Evolutionary conservation across 139 green algal genomes (phyloP).

Genomic region (Closterium sp.): DNA sequence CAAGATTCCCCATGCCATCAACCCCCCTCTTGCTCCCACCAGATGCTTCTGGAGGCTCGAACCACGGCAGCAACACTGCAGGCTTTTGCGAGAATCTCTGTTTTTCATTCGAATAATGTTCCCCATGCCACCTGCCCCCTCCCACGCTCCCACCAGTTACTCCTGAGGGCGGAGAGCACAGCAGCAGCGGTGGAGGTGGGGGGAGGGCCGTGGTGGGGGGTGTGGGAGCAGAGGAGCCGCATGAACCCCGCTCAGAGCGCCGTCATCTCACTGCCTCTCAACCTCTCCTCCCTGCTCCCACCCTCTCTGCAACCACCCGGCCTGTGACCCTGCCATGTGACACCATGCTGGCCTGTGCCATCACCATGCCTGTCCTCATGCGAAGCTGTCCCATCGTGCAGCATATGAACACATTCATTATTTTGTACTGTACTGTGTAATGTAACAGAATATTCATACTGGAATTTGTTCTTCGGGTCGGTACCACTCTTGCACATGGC

Average conservation of each 20-base stretch:
- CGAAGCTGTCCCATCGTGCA: not conserved
- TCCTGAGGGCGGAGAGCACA: constrained; percentile 26
- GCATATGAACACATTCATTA: not conserved
- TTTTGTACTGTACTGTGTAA: too few species aligned
- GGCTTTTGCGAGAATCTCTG: too few species aligned
- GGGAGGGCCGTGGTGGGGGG: constrained; percentile 85
- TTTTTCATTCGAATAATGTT: too few species aligned
- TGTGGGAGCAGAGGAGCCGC: constrained; percentile 61
- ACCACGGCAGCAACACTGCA: not conserved
- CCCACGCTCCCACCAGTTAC: constrained; percentile 12
- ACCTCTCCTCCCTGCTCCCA: constrained; percentile 18
- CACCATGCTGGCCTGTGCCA: not conserved
- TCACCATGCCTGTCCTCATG: not conserved
- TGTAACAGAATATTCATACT: too few species aligned
- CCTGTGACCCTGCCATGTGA: not conserved
- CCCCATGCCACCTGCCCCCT: not conserved
- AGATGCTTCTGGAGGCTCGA: not conserved
- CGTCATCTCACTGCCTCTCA: constrained; percentile 30
- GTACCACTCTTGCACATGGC: too few species aligned
- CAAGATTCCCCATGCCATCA: not conserved
- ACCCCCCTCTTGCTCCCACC: not conserved
- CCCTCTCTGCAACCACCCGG: constrained; percentile 12
- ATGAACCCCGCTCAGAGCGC: constrained; percentile 15
- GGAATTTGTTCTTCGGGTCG: too few species aligned
- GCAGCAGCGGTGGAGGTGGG: constrained; percentile 69